Base-by-base conservation (phyloP, 2,329 filamentous ascomycete genomes). In the Byssochlamys sp. region DNA sequence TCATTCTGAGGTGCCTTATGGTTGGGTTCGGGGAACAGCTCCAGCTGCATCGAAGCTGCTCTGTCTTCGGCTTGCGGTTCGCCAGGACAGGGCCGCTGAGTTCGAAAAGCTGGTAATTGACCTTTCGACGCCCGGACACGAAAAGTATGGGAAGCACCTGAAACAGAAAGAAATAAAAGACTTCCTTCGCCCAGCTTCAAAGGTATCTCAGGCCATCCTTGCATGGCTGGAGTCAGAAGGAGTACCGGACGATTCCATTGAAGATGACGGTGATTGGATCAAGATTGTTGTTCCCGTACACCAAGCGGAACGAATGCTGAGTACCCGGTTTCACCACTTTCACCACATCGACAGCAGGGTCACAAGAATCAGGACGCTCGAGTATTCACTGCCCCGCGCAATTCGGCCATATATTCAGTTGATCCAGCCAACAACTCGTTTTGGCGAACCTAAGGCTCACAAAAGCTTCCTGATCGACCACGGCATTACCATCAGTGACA, bases 381-480 rank as follows among this genome's bases (percentile, higher is more conserved):
- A 78, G 52, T 89, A 88, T 70, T 86, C 83, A 0, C 77, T 88
- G 1, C 86, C 85, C 0, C 74, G 75, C 54, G 69, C 77, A 0
- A 69, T 88, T 6, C 76, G 78, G 55, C 64, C 74, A 50, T 76
- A 83, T 63, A 77, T 88, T 58, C 80, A 82, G 58, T 77, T 86
- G 66, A 82, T 88, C 53, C 83, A 87, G 68, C 85, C 85, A 0
- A 87, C 84, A 0, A 87, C 82, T 3, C 77, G 81, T 45, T 88
- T 87, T 58, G 81, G 81, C 19, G 73, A 78, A 57, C 74, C 81
- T 25, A 69, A 67, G 29, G 63, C 78, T 1, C 77, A 81, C 57
- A 66, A 63, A 51, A 75, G 68, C 27, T 69, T 70, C 5, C 66
- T 75, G 11, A 57, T 69, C 24, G 66, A 62, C 35, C 39, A 55